Conservation (phyloP, 805 yeast genomes). For the Zygotorulaspora florentina region DNA sequence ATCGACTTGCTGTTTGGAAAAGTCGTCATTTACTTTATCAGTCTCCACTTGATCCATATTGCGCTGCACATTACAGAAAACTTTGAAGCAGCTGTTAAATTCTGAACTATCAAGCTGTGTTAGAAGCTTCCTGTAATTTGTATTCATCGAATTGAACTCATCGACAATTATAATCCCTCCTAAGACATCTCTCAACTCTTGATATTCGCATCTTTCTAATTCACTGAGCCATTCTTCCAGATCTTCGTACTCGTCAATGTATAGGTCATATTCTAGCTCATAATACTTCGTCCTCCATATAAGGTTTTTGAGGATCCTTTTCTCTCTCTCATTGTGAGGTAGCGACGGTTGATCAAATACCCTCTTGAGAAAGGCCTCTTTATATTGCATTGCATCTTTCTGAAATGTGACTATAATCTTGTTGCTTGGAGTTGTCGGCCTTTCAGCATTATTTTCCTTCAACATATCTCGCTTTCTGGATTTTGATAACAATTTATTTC, state of each 20-base stretch:
- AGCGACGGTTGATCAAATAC: conserved; percentile 6
- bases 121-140: background rate
- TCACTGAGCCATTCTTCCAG: conserved; percentile 39
- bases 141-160: background rate
- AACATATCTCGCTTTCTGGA: no score
- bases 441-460: no score
- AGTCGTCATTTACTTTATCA: conserved; percentile 37
- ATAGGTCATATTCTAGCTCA: conserved; percentile 26
- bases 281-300: conserved; percentile 34
- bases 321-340: conserved; percentile 1
- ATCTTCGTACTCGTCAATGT: conserved; percentile 29
- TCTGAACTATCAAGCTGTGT: conserved; percentile 24
- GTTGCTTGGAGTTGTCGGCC: conserved; percentile 2
- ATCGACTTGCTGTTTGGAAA: conserved; percentile 1
- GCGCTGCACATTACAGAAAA: conserved; percentile 12
- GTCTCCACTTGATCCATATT: conserved; percentile 22
- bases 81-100: conserved; percentile 26
- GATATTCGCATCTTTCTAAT: conserved; percentile 35
- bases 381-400: background rate
- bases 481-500: no score
- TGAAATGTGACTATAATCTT: conserved; percentile 13
- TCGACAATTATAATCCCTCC: conserved; percentile 44
- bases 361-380: background rate
- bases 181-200: conserved; percentile 41
- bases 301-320: conserved; percentile 19